phyloP scores from a whole-genome alignment of 345 rosid genomes.

The Bruguiera sexangula region DNA sequence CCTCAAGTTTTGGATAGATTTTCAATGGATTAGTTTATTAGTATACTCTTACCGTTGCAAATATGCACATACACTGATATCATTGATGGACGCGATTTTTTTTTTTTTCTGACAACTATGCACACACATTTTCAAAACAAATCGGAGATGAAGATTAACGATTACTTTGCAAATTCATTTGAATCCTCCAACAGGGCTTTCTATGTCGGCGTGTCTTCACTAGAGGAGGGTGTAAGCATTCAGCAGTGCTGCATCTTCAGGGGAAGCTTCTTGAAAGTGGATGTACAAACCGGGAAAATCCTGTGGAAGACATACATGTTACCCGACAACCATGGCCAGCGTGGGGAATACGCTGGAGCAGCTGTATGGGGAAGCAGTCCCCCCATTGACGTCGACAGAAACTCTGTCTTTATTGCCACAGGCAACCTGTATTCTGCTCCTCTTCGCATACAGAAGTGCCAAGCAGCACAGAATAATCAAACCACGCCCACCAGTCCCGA shows the following conservation, averaged over 20 bases:
- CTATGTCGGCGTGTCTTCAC: conserved; percentile 28
- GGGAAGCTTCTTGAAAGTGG: conserved; percentile 26
- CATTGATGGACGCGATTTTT: too few species aligned
- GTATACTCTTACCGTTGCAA: too few species aligned
- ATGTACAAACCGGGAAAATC: conserved; percentile 16
- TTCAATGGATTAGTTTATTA: too few species aligned
- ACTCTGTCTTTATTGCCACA: conserved; percentile 35
- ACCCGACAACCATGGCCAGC: conserved; percentile 19
- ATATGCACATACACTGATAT: too few species aligned
- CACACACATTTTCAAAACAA: too few species aligned
- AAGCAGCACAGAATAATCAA: conserved; percentile 28
- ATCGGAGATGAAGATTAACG: too few species aligned
- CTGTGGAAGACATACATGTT: conserved; percentile 30
- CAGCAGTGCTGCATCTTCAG: conserved; percentile 29
- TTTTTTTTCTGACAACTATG: too few species aligned
- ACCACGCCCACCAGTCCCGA: conserved; percentile 25
- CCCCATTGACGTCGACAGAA: conserved; percentile 23
- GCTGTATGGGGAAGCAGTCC: conserved; percentile 39
- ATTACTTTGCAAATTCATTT: too few species aligned
- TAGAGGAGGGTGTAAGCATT: conserved; percentile 19
- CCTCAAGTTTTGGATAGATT: too few species aligned
- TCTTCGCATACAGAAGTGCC: conserved; percentile 18
- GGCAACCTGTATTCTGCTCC: conserved; percentile 40
- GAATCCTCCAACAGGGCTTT: conserved; percentile 13
- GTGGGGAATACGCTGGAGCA: conserved; percentile 27